Evolutionary conservation across 108 stramenopile species (phyloP), one percentile per base, ranked within the genome.

Genomic region (Cyclotella atomus): DNA sequence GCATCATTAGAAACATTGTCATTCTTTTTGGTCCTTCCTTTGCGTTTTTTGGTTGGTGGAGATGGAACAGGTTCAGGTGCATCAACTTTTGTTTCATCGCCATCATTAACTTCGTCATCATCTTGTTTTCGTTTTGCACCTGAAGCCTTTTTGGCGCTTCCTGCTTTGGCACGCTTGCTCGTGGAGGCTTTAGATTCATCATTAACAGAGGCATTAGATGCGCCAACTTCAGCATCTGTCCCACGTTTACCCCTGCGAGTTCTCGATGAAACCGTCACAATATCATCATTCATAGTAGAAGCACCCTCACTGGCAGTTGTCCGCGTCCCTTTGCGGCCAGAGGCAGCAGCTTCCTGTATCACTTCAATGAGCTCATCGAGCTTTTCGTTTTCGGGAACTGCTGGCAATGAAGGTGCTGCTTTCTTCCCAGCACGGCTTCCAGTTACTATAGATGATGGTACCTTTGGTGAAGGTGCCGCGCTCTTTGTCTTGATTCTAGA

Each of bases 361-460:
- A n/a, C n/a, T n/a, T n/a, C n/a, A n/a, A n/a, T n/a, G n/a, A n/a
- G n/a, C 59, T 44, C 67, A 24, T 78, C 55, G 29, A 70, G 1
- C 16, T 20, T 66, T 19, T 34, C 61, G 44, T 63, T 46, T 63
- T 78, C 77, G 9, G 77, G 77, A 7, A 78, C 63, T 19, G 60
- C 56, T 50, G 70, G 65, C 55, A 71, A 23, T 33, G 55, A 23
- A 16, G 62, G 32, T 57, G 47, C 19, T 35, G n/a, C n/a, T n/a
- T n/a, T n/a, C n/a, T 27, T 66, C 4, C 16, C 46, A 10, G 33
- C 57, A 59, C 23, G 46, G 21, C 41, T 29, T 14, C 47, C 34
- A 36, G 77, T 59, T 53, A 55, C 41, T 38, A 71, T 78, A 21
- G 75, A 60, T 2, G 59, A 41, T 38, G 75, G 75, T 21, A 77